Evolutionary conservation across 2,329 filamentous ascomycete genomes (phyloP), one percentile per base, ranked within the genome.

Genomic region (Pseudocercospora cruenta): DNA sequence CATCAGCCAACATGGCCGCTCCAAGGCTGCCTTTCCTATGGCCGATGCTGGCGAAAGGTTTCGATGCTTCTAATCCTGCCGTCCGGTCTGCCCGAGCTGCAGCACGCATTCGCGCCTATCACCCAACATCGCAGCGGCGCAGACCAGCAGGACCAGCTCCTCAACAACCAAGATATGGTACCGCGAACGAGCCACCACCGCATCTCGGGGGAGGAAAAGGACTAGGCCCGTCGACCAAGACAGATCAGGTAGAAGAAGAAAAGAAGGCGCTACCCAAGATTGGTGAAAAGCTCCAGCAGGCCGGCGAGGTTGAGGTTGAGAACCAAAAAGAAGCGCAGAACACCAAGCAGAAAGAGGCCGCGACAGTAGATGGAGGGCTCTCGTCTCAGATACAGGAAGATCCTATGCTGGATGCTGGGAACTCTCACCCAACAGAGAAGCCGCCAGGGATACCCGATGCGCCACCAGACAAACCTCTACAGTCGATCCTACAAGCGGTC

Each of bases 11-110:
- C 16, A 83, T 83, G 81, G 78, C 81, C 19, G 72, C 78, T 53
- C 81, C 81, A 14, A 79, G 79, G 51, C 72, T 84, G 54, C 79
- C 80, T 26, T 83, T 83, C 70, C 75, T 83, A 49, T 83, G 81
- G 78, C 82, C 82, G 0, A 78, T 80, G 72, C 74, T 84, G 54
- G 82, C 78, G 60, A 78, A 76, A 55, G 73, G 79, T 1, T 68
- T 73, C 7, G 75, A 70, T 60, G 70, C 62, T 49, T 67, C 65
- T 9, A 67, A 66, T 28, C 73, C 71, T 16, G 70, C 59, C 4
- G 60, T 67, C 7, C 71, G 73, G 69, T 71, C 68, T 21, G 71
- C 70, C 19, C 68, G 67, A 62, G 71, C 73, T 16, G 69, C 71
- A 28, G 67, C 70, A 21, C 72, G 71, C 45, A 68, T 71, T n/a